Conservation (phyloP, 805 yeast genomes). For the Lipomyces chichibuensis region DNA sequence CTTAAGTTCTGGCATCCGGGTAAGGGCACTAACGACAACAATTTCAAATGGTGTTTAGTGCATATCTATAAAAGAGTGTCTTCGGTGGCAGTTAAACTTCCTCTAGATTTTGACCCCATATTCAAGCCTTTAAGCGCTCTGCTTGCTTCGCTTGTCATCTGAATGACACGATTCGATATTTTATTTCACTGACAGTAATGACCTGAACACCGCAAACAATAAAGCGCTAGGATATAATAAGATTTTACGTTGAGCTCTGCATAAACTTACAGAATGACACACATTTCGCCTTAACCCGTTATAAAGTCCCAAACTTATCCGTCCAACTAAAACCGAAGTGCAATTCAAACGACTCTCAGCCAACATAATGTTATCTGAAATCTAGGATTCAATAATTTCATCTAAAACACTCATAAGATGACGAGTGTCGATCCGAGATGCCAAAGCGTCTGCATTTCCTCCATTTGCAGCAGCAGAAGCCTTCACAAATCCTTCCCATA, state of each 20-base stretch:
- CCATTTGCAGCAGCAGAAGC: neutral
- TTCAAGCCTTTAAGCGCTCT: no score
- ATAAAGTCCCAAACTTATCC: neutral
- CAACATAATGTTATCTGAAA: neutral
- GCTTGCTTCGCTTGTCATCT: no score
- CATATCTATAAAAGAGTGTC: no score
- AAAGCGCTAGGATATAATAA: neutral
- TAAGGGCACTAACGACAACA: no score
- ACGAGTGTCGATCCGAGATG: neutral
- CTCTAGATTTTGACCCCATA: no score
- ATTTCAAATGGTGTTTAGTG: no score
- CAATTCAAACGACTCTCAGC: neutral
- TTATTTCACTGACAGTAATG: no score
- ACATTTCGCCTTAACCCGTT: neutral
- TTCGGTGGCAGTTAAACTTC: no score
- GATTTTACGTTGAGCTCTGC: neutral
- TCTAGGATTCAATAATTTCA: neutral
- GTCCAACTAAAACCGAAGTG: neutral
- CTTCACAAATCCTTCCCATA: conserved; percentile 5
- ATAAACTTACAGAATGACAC: neutral
- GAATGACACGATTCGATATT: no score
- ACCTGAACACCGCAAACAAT: neutral
- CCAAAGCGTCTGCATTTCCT: neutral
- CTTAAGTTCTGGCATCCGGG: no score
- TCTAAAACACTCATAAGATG: conserved; percentile 3